These are phyloP conservation scores for Diplodia mutila DNA, from an alignment of 2,329 filamentous ascomycete species.

Conservation along the genomic window DNA sequence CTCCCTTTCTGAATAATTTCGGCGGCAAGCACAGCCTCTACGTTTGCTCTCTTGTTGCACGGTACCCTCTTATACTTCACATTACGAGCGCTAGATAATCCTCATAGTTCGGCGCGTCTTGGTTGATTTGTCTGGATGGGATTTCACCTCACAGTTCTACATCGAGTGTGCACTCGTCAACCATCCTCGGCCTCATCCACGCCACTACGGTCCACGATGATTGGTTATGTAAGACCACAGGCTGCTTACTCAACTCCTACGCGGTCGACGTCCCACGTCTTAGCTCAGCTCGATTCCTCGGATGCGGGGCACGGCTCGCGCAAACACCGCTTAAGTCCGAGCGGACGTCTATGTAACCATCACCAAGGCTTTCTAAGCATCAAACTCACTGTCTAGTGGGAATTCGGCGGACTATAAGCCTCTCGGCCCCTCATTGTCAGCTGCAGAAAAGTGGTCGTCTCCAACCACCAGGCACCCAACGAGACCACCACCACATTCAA, in stretches of 20 bases:
- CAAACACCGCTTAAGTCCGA: background rate
- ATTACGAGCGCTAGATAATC: background rate
- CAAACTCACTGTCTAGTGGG: background rate
- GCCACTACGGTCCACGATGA: background rate
- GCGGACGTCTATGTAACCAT: background rate
- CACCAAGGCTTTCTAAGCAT: background rate
- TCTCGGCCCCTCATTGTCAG: background rate
- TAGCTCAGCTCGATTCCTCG: background rate
- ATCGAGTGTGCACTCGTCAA: background rate
- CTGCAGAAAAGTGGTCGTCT: background rate
- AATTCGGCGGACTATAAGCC: background rate
- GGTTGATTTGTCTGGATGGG: background rate
- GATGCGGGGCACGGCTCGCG: background rate
- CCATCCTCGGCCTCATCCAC: background rate
- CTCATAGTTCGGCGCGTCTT: background rate
- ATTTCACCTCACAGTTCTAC: background rate
- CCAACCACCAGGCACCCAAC: no score
- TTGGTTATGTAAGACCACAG: background rate
- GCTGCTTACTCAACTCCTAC: background rate
- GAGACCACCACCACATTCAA: no score
- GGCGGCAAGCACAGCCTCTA: background rate
- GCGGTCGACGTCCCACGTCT: background rate
- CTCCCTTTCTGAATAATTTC: background rate
- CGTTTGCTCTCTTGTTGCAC: background rate
- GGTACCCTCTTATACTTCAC: background rate